Evolutionary conservation across 192 early-diverging fungal genomes (phyloP).

Genomic region (Rhizophagus clarus): DNA sequence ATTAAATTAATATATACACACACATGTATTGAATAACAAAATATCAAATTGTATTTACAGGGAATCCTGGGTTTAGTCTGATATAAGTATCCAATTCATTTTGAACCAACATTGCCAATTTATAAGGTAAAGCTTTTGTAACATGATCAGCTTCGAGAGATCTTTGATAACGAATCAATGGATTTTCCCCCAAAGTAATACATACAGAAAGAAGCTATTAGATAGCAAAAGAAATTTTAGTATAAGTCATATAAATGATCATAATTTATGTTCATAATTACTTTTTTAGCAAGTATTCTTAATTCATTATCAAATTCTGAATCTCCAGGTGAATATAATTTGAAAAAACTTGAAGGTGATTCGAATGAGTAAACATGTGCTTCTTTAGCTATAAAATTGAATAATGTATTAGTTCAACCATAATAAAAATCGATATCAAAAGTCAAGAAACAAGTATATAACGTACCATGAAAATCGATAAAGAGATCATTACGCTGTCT

Average conservation of each 20-base stretch:
- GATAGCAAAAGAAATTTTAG: not conserved
- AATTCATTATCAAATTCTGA: constrained; percentile 45
- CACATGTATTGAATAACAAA: not conserved
- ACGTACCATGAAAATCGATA: constrained; percentile 80
- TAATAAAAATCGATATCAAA: not conserved
- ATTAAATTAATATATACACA: too few relatives aligned
- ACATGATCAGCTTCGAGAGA: constrained; percentile 73
- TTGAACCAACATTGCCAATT: constrained; percentile 81
- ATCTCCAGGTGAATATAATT: constrained; percentile 62
- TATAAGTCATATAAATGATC: not conserved
- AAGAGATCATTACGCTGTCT: constrained; percentile 74
- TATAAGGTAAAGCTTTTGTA: constrained; percentile 67
- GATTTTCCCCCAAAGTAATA: constrained; percentile 86
- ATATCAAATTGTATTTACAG: constrained; percentile 42
- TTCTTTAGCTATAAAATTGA: constrained; percentile 52
- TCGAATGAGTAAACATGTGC: constrained; percentile 74
- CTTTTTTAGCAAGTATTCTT: constrained; percentile 57
- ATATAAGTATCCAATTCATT: constrained; percentile 82
- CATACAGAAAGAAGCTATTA: constrained; percentile 82
- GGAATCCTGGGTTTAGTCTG: constrained; percentile 65
- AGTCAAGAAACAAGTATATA: not conserved
- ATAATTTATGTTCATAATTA: constrained; percentile 26
- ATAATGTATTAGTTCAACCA: not conserved
- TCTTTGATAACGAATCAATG: constrained; percentile 89
- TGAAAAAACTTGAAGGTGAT: constrained; percentile 61